Evolutionary conservation across 2,329 filamentous ascomycete genomes (phyloP).

Genomic region (Colletotrichum chlorophyti): DNA sequence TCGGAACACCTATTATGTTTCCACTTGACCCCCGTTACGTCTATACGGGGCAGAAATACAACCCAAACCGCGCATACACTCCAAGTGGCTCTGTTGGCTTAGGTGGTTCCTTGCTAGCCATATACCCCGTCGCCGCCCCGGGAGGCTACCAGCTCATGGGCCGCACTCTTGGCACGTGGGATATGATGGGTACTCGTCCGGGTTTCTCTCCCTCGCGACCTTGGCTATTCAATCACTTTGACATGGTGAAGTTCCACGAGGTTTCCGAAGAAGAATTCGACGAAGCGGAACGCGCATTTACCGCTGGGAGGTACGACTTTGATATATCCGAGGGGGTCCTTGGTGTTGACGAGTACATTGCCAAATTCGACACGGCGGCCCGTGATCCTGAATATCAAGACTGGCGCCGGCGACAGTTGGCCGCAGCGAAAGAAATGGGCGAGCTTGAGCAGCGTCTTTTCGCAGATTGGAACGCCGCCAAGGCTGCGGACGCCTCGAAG

Average conservation of each 20-base stretch:
- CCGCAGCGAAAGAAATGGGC: conserved; percentile 28
- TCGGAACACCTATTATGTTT: conserved; percentile 42
- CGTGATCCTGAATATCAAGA: conserved; percentile 30
- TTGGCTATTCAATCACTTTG: conserved; percentile 46
- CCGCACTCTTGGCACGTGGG: conserved; percentile 40
- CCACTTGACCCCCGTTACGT: conserved; percentile 33
- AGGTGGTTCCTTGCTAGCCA: conserved; percentile 42
- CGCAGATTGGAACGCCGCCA: conserved; percentile 36
- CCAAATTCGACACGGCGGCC: conserved; percentile 30
- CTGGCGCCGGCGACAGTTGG: conserved; percentile 30
- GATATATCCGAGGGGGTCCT: conserved; percentile 36
- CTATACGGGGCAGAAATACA: conserved; percentile 39
- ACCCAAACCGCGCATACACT: conserved; percentile 42
- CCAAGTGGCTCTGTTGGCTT: conserved; percentile 44
- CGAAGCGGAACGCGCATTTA: conserved; percentile 35
- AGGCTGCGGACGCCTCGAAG: conserved; percentile 27
- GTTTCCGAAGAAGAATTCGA: conserved; percentile 41
- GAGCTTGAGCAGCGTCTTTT: conserved; percentile 36
- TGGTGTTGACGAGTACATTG: conserved; percentile 37
- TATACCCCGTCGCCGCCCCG: conserved; percentile 45
- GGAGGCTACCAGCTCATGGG: conserved; percentile 48
- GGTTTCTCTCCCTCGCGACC: conserved; percentile 38
- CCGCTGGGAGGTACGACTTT: conserved; percentile 39
- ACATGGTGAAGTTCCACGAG: conserved; percentile 42
- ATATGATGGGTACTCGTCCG: conserved; percentile 39